phyloP scores from a whole-genome alignment of 345 rosid genomes.

The Salix brachista region DNA sequence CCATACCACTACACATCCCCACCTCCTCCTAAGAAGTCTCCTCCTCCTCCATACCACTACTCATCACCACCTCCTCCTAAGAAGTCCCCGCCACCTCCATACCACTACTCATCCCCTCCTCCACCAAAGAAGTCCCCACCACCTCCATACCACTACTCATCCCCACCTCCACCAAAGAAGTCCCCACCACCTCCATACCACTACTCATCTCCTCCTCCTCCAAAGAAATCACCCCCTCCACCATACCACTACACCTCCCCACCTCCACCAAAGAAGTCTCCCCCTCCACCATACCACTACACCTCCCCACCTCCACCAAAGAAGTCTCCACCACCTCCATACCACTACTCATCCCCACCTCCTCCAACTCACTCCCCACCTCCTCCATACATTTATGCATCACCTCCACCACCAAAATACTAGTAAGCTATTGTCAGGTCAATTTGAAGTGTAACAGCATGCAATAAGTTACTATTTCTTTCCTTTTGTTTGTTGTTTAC shows the following conservation, averaged over 20 bases:
- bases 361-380: slow-evolving; percentile 3
- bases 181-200: slow-evolving; percentile 1
- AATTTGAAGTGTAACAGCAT: background rate
- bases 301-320: background rate
- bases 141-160: slow-evolving; percentile 8
- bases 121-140: slow-evolving; percentile 9
- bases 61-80: background rate
- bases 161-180: slow-evolving; percentile 12
- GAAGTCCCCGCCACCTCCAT: background rate
- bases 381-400: background rate
- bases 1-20: slow-evolving; percentile 6
- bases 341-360: slow-evolving; percentile 11
- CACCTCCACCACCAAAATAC: background rate
- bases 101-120: background rate
- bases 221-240: background rate
- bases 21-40: background rate
- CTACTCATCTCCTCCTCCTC: slow-evolving; percentile 1
- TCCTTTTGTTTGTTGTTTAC: no score
- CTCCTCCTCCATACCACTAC: background rate
- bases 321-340: slow-evolving; percentile 8
- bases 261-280: background rate
- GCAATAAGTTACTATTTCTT: background rate
- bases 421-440: background rate
- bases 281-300: slow-evolving; percentile 10
- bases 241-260: background rate